A percentile compares a stretch with the other conserved stretches of the same genome.
Evolutionary conservation across 805 yeast species (phyloP).

Genomic region (Wickerhamiella dianesei): DNA sequence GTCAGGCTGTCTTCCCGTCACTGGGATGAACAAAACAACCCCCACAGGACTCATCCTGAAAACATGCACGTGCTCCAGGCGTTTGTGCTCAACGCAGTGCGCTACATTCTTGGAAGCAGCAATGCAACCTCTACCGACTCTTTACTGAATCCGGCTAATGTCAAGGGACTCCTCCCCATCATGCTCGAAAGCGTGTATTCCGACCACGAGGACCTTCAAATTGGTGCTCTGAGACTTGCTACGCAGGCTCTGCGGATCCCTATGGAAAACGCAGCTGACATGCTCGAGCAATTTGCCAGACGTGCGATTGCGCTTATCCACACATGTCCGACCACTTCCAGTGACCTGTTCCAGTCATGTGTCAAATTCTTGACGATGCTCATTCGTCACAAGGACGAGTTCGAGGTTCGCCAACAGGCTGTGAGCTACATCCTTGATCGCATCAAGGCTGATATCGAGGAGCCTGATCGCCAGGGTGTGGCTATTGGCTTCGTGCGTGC

Average conservation of each 20-base stretch:
- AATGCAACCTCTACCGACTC: constrained; percentile 30
- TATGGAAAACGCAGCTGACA: constrained; percentile 34
- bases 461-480: constrained; percentile 75
- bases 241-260: constrained; percentile 47
- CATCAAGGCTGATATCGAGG: constrained; percentile 76
- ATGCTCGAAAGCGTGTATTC: constrained; percentile 47
- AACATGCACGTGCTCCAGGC: constrained; percentile 53
- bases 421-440: constrained; percentile 58
- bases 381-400: constrained; percentile 52
- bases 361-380: constrained; percentile 47
- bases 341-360: constrained; percentile 68
- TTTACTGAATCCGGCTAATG: constrained; percentile 31
- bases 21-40: constrained; percentile 28
- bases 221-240: constrained; percentile 52
- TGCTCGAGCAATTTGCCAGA: constrained; percentile 18
- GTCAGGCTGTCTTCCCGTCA: constrained; percentile 51
- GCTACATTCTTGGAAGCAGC: constrained; percentile 49
- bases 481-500: constrained; percentile 77
- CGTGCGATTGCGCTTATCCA: constrained; percentile 40
- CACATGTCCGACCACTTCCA: constrained; percentile 62
- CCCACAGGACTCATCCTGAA: constrained; percentile 39
- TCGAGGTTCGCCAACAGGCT: constrained; percentile 55
- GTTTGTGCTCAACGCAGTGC: constrained; percentile 61
- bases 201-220: constrained; percentile 64
- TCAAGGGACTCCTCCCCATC: constrained; percentile 64